These are phyloP conservation scores for Cadophora sp. DNA, from an alignment of 2,329 filamentous ascomycete species.

Conservation along the genomic window DNA sequence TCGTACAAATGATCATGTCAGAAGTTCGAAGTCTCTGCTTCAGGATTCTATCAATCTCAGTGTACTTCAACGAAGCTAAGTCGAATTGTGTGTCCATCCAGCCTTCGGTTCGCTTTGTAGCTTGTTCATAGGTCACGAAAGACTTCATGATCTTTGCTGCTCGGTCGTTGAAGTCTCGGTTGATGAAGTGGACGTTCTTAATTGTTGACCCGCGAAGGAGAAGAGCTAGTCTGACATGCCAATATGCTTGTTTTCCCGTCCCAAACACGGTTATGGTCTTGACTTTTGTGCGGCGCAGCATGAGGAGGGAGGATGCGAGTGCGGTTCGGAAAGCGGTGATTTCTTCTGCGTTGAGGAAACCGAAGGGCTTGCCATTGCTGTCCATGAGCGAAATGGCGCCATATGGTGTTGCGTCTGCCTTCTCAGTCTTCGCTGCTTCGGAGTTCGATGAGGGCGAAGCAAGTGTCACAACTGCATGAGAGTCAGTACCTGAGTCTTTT, in stretches of 20 bases:
- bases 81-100: constrained; percentile 72
- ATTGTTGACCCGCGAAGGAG: constrained; percentile 75
- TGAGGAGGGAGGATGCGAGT: constrained; percentile 71
- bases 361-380: constrained; percentile 65
- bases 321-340: constrained; percentile 84
- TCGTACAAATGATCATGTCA: constrained; percentile 89
- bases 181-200: constrained; percentile 82
- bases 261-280: constrained; percentile 85
- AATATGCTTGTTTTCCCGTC: constrained; percentile 89
- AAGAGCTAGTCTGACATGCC: constrained; percentile 87
- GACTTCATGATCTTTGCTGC: constrained; percentile 59
- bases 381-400: constrained; percentile 75
- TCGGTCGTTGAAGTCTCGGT: constrained; percentile 69
- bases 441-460: constrained; percentile 49
- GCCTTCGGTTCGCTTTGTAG: constrained; percentile 62
- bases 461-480: constrained; percentile 66
- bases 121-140: constrained; percentile 53
- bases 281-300: constrained; percentile 70
- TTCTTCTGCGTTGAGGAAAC: constrained; percentile 75
- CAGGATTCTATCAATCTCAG: constrained; percentile 69
- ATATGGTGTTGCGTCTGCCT: constrained; percentile 55
- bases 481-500: constrained; percentile 21
- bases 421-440: constrained; percentile 48
- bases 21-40: constrained; percentile 74
- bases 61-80: constrained; percentile 72